A percentile compares a stretch with the other conserved stretches of the same genome.
phyloP scores from a whole-genome alignment of 805 yeast genomes.

The Saccharomycopsis sp. region DNA sequence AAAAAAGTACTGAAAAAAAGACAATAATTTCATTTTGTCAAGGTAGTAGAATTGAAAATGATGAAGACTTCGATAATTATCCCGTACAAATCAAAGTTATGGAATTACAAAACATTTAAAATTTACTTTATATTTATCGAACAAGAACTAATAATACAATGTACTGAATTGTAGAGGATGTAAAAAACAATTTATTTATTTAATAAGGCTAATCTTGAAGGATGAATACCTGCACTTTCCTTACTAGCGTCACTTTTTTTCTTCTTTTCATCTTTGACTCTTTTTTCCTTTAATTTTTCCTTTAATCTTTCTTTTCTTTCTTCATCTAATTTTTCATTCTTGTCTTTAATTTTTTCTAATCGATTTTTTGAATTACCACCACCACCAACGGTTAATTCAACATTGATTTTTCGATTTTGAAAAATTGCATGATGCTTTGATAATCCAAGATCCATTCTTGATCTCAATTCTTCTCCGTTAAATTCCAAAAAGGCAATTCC shows the following conservation, averaged over 20 bases:
- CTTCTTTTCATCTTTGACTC: background rate
- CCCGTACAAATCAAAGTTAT: no score
- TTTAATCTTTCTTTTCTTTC: constrained; percentile 55
- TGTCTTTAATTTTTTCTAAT: constrained; percentile 59
- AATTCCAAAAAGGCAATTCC: constrained; percentile 93
- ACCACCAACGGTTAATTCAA: constrained; percentile 95
- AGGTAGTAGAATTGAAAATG: no score
- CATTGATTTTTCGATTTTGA: constrained; percentile 73
- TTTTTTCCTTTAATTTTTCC: constrained; percentile 26
- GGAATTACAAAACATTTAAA: no score
- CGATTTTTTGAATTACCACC: constrained; percentile 80
- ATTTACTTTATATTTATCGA: no score
- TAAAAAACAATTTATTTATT: no score
- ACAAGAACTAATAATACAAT: no score
- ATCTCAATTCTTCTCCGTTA: constrained; percentile 21
- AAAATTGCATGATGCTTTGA: constrained; percentile 70
- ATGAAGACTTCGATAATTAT: no score
- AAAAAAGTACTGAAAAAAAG: background rate
- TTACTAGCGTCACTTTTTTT: background rate
- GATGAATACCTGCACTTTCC: constrained; percentile 12
- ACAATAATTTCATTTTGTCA: no score
- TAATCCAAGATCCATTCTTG: constrained; percentile 73
- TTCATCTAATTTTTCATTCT: constrained; percentile 63
- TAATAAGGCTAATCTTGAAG: constrained; percentile 18
- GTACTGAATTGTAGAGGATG: no score